Evolutionary conservation across 306 rosid genomes (phyloP).

Genomic region (Dryas octopetala): DNA sequence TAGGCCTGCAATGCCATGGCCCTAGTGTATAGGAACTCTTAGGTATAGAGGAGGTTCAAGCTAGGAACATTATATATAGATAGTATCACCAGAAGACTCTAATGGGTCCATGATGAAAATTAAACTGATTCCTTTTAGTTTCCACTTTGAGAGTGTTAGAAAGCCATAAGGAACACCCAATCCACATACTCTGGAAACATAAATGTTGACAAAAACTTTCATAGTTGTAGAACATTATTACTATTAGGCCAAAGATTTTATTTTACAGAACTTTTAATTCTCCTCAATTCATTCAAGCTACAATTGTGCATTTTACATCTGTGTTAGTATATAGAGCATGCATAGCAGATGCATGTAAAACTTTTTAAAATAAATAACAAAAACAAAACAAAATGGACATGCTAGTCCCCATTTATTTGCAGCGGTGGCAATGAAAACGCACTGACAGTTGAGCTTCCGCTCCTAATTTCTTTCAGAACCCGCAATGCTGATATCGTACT

Average conservation of each 20-base stretch:
- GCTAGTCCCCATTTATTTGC: conserved; percentile 52
- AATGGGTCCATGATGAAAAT: too few species aligned
- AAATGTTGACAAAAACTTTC: not conserved
- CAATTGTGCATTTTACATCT: conserved; percentile 47
- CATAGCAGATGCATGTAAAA: conserved; percentile 35
- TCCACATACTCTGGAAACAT: too few species aligned
- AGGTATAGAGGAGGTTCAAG: too few species aligned
- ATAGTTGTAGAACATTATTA: conserved; percentile 14
- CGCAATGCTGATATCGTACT: conserved; percentile 77
- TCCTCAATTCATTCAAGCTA: conserved; percentile 45
- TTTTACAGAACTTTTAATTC: conserved; percentile 43
- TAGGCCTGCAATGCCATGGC: too few species aligned
- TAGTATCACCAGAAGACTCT: too few species aligned
- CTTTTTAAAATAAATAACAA: conserved; percentile 7
- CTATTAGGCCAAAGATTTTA: conserved; percentile 34
- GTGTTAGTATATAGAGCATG: conserved; percentile 59
- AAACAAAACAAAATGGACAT: not conserved
- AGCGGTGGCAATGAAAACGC: conserved; percentile 85
- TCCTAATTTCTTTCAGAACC: conserved; percentile 83
- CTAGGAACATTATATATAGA: too few species aligned
- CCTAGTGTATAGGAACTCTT: too few species aligned
- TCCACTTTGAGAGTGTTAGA: too few species aligned
- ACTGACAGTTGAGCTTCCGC: conserved; percentile 85
- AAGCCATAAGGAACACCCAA: too few species aligned
- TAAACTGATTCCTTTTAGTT: too few species aligned